Evolutionary conservation across 352 stramenopile species (phyloP), one percentile per base, ranked within the genome.

Genomic region (Globisporangium paddicum): DNA sequence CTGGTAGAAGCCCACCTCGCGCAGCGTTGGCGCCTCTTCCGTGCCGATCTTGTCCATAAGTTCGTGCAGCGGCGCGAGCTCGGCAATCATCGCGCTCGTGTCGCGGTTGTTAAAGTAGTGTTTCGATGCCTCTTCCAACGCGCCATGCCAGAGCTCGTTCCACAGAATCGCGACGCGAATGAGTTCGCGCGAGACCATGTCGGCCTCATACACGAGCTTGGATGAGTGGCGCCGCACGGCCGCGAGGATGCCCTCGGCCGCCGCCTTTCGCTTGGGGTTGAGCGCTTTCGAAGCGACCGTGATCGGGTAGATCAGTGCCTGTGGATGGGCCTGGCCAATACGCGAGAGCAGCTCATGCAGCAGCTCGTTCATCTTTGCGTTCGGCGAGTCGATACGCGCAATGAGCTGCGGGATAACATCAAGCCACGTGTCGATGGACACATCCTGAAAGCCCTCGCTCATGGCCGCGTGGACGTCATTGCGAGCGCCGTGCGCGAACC

Each of bases 151-250:
- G 26, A 98, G 80, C 71, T 99, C 98, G 62, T 99, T 93, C 97
- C 97, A 99, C 5, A 99, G 71, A 55, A 99, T 99, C 42, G 98
- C 97, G 18, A 99, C 97, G 49, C 97, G 92, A 64, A 99, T 99
- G 23, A 99, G 86, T 68, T 99, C 98, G 9, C 90, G 90, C 8
- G 80, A 93, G 8, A 97, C 89, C 78, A 99, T 95, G 14, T 97
- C 81, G 21, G 97, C 96, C 74, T 99, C 96, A 59, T 99, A 95
- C 35, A 99, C 97, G 40, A 99, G 80, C 42, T 91, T 84, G 51
- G 91, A 94, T 34, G 93, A 98, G 73, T 99, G 89, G n/a, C 88
- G 82, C 35, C 96, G 92, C 45, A 99, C 79, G 34, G 94, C 90
- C 26, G 91, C 91, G 64, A 99, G 88, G 46, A 99, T 94, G 38